These are phyloP conservation scores for Hyaloscypha finlandica DNA, from an alignment of 495 filamentous ascomycete species.

Conservation along the genomic window DNA sequence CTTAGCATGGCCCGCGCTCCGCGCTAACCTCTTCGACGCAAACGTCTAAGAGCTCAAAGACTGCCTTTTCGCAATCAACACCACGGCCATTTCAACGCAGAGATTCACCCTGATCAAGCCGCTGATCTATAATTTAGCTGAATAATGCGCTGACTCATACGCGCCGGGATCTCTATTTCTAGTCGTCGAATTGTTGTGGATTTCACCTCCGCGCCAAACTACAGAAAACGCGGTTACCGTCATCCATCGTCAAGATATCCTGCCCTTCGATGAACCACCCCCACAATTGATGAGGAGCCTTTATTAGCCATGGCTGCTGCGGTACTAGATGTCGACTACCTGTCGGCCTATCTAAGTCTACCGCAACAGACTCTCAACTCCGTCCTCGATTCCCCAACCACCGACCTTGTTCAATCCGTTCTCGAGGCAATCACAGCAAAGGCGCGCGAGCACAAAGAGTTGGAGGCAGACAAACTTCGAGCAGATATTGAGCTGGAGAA, in stretches of 20 bases:
- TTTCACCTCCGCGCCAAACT: slow-evolving; percentile 3
- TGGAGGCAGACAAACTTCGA: slow-evolving; percentile 81
- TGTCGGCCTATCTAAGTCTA: slow-evolving; percentile 73
- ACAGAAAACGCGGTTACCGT: slow-evolving; percentile 18
- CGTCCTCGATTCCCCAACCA: slow-evolving; percentile 71
- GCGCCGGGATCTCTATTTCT: background rate
- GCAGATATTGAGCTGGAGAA: slow-evolving; percentile 92
- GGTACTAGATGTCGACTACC: slow-evolving; percentile 71
- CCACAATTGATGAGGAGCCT: slow-evolving; percentile 25
- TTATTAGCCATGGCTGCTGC: slow-evolving; percentile 66
- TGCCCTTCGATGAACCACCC: slow-evolving; percentile 21
- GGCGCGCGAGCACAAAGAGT: slow-evolving; percentile 75
- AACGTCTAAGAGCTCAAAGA: background rate
- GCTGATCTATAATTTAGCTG: background rate
- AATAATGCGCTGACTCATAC: slow-evolving; percentile 19
- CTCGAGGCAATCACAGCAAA: slow-evolving; percentile 68
- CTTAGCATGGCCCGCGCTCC: background rate
- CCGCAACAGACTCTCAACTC: slow-evolving; percentile 66
- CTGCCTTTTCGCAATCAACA: background rate
- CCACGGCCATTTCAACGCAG: background rate
- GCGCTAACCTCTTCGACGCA: background rate
- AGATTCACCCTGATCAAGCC: background rate
- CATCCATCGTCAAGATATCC: slow-evolving; percentile 5
- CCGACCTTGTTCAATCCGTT: slow-evolving; percentile 71
- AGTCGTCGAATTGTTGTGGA: background rate